Evolutionary conservation across 1,139 yeast genomes (phyloP), one percentile per base, ranked within the genome.

Genomic region (Suhomyces terraborum): DNA sequence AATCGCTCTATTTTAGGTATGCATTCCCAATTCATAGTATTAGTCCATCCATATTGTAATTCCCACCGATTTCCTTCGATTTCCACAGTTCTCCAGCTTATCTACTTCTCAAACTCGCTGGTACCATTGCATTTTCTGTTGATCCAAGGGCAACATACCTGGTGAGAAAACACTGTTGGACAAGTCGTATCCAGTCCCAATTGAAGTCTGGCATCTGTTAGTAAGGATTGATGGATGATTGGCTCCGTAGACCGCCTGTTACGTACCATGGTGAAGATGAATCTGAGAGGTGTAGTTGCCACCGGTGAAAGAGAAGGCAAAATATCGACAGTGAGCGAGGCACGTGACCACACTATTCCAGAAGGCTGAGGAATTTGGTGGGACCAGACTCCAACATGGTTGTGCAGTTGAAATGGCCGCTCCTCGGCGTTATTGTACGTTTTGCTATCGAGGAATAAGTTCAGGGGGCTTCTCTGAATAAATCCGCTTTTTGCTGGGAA

Each of bases 111-210:
- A n/a, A n/a, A n/a, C n/a, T n/a, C n/a, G n/a, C n/a, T n/a, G n/a
- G n/a, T n/a, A n/a, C n/a, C n/a, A n/a, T n/a, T n/a, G n/a, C n/a
- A n/a, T n/a, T n/a, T n/a, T 3, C 13, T 10, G 25, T 6, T 23
- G n/a, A 23, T 10, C 25, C 10, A 23, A 9, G n/a, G 16, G 12
- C 27, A 24, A 62, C 67, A 48, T 62, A 61, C 66, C 64, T 53
- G 77, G 77, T 35, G 77, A 72, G 64, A 86, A 86, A 46, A 89
- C 95, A 70, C 95, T 84, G 71, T 91, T 91, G 35, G 96, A 88
- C 61, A 91, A 80, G 73, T 91, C 98, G 78, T 91, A 91, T 26
- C 98, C 98, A 23, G 97, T 91, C 56, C 98, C 98, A 59, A 91
- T 89, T 40, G 97, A 89, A 34, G 97, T 87, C 94, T 52, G 22